A percentile compares a stretch with the other conserved stretches of the same genome.
Conservation (phyloP, 345 rosid species). For the Acer negundo region DNA sequence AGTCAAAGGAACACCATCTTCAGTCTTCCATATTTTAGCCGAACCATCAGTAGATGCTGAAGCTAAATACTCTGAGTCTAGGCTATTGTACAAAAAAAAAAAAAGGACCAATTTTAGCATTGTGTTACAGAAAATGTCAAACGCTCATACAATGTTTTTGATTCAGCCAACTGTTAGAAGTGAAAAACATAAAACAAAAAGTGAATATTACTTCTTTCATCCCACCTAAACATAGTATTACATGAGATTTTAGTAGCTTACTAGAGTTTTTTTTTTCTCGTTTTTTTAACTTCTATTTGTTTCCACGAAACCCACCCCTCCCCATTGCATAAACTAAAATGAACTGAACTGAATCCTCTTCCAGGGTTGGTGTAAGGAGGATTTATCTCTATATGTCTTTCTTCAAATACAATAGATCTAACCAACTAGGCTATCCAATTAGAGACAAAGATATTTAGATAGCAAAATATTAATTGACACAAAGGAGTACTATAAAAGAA, state of each 20-base stretch:
- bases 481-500: not conserved
- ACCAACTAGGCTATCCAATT: not conserved
- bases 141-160: not conserved
- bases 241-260: not conserved
- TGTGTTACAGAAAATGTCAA: conserved; percentile 6
- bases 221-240: not conserved
- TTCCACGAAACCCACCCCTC: not conserved
- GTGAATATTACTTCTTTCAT: not conserved
- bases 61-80: conserved; percentile 90
- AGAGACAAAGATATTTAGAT: not conserved
- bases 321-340: not conserved
- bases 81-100: conserved; percentile 44
- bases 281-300: not conserved
- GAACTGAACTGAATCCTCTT: not conserved
- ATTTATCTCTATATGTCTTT: not conserved
- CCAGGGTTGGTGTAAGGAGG: not conserved
- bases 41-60: conserved; percentile 90
- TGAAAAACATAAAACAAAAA: not conserved
- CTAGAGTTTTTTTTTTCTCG: not conserved
- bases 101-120: conserved; percentile 15
- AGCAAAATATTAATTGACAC: not conserved
- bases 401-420: not conserved
- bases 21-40: conserved; percentile 91
- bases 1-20: conserved; percentile 72
- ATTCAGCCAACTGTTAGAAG: not conserved